Evolutionary conservation across 2,329 filamentous ascomycete genomes (phyloP), one percentile per base, ranked within the genome.

Genomic region (Lasiodiplodia citricola): DNA sequence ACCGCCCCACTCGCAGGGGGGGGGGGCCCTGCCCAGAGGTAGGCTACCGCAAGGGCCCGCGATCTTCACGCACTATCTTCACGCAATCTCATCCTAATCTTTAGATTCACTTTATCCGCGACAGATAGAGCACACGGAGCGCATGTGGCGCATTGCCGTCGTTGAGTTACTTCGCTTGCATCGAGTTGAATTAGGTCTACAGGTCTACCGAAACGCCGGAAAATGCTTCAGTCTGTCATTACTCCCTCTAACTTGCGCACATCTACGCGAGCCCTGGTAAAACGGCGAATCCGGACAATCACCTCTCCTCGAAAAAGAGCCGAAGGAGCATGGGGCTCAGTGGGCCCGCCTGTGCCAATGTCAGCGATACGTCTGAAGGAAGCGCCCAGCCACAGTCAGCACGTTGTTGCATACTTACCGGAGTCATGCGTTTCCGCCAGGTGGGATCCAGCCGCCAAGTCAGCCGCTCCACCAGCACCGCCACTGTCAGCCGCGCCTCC

Each of bases 401-500:
- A 28, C 14, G 51, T 25, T 28, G 14, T 35, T 41, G 1, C 37
- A 37, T 28, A 72, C 74, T 72, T 73, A 80, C 79, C 47, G 78
- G 74, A 4, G 77, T 80, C 77, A 80, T 77, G 56, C 71, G 73
- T 57, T 73, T 72, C 31, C 70, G 68, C 76, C 76, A 80, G 8
- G 69, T 71, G 14, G 76, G 76, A 70, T 80, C 78, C 50, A 80
- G 62, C 6, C 54, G 70, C 78, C 78, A 80, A 23, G 68, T 60
- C 21, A 79, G 55, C 41, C 70, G 70, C 47, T 69, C 70, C n/a
- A 79, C 69, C 60, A 80, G 70, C 55, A 76, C 74, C 10, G 77
- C 74, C 52, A 82, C 70, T 0, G 79, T 78, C 16, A 78, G 74
- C 41, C 79, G 76, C 47, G 81, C 72, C 68, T 81, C 74, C 56